Evolutionary conservation across 805 yeast species (phyloP), one percentile per base, ranked within the genome.

Genomic region (Tetrapisispora namnaoensis): DNA sequence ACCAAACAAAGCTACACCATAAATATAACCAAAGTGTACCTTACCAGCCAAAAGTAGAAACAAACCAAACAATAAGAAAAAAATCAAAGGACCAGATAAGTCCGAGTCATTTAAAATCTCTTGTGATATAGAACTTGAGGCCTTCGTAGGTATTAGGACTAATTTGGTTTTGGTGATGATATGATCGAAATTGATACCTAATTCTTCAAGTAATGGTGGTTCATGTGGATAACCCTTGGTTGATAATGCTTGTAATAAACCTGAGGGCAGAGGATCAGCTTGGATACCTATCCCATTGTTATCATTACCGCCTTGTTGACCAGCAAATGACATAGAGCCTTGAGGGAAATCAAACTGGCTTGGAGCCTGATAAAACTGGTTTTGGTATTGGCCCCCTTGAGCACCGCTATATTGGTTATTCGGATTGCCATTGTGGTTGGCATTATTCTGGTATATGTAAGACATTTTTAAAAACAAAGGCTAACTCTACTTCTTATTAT

Each of bases 211-310:
- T 42, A 93, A 71, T 2, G 97, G 89, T 0, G 95, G 90, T 65
- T 93, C 99, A n/a, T 89, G 91, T 0, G 96, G 82, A 61, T 93
- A 93, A 0, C 99, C 99, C 0, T 84, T 74, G 0, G 96, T 85
- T 1, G 96, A 86, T 59, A 93, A 83, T 0, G 98, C 99, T 4
- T 96, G 95, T 5, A 95, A 66, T 43, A 89, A 62, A 1, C 99
- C 99, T 0, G 79, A 71, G 1, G 87, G 75, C 45, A 91, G 71
- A 47, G 70, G 70, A 37, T 62, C 67, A 17, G 61, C 62, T 14
- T 57, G 55, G 10, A 57, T 53, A 5, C 59, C 60, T 41, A 55
- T 48, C 13, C 51, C 55, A 41, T 47, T 53, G n/a, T 48, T 32
- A 5, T 49, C 51, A 39, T 38, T 45, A 20, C 49, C 53, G 14